A percentile compares a stretch with the other conserved stretches of the same genome.
Evolutionary conservation across 2,329 filamentous ascomycete species (phyloP).

Genomic region (Cryphonectria parasitica): DNA sequence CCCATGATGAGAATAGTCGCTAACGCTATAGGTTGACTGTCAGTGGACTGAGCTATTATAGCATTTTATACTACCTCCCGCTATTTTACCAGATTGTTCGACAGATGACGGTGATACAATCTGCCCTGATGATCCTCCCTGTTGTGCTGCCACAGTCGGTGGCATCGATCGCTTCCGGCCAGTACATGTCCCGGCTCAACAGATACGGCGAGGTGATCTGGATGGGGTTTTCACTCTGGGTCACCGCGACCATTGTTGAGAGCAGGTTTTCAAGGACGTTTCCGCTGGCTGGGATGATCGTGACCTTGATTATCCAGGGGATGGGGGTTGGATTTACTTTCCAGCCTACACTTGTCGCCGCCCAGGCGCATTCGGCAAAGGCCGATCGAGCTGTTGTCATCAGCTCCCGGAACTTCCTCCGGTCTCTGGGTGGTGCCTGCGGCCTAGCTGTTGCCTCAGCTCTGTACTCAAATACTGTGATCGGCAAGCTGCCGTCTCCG

Average conservation of each 20-base stretch:
- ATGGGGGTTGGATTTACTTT: constrained; percentile 56
- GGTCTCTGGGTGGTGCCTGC: constrained; percentile 60
- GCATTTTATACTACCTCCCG: constrained; percentile 63
- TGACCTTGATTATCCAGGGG: constrained; percentile 55
- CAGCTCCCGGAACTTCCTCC: constrained; percentile 65
- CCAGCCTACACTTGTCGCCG: constrained; percentile 56
- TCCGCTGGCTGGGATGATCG: constrained; percentile 44
- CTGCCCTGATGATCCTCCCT: constrained; percentile 53
- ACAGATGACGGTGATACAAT: constrained; percentile 38
- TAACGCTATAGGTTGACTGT: not conserved
- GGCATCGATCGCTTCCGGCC: constrained; percentile 53
- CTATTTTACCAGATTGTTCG: constrained; percentile 60
- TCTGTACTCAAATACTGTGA: constrained; percentile 36
- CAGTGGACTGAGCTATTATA: constrained; percentile 59
- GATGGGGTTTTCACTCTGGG: constrained; percentile 42
- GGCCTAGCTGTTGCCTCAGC: constrained; percentile 62
- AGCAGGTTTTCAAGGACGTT: constrained; percentile 4
- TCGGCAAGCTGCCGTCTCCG: constrained; percentile 40
- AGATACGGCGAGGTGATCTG: constrained; percentile 65
- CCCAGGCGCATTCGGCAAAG: constrained; percentile 61
- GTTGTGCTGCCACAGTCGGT: constrained; percentile 49
- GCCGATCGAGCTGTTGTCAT: constrained; percentile 65
- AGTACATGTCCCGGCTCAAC: constrained; percentile 60
- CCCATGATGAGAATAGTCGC: not conserved
- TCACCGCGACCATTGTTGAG: constrained; percentile 35